These are phyloP conservation scores for Flaveria linearis DNA, from an alignment of 129 eudicot genomes.

Conservation along the genomic window DNA sequence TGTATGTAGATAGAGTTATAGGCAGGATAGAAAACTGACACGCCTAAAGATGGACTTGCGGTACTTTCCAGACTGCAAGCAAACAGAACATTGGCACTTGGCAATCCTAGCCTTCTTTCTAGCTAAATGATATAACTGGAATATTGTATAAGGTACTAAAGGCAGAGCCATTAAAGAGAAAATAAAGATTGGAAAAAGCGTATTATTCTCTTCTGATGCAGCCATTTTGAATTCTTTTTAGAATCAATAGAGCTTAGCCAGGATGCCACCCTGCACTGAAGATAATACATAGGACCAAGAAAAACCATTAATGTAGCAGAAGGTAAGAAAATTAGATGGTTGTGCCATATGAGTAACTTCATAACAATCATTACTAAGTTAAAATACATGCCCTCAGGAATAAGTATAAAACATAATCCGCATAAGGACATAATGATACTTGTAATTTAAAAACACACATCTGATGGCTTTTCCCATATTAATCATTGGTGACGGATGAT, in stretches of 20 bases:
- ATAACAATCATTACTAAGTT: background rate
- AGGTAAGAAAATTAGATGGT: background rate
- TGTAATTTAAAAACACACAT: background rate
- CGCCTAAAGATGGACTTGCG: conserved; percentile 76
- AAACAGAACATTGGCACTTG: conserved; percentile 81
- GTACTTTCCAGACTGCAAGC: conserved; percentile 84
- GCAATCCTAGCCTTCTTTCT: conserved; percentile 54
- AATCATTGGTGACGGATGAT: background rate
- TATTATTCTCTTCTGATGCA: conserved; percentile 77
- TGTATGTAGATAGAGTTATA: background rate
- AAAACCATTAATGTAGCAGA: conserved; percentile 7
- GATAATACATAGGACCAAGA: conserved; percentile 6
- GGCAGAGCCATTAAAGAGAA: conserved; percentile 85
- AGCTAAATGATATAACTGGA: conserved; percentile 66
- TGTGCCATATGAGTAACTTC: background rate
- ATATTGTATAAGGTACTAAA: conserved; percentile 86
- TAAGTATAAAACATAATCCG: conserved; percentile 2
- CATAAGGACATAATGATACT: background rate
- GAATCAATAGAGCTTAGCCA: conserved; percentile 16
- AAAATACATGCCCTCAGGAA: background rate
- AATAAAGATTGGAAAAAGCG: conserved; percentile 84
- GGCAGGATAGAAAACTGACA: conserved; percentile 40
- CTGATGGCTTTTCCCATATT: background rate
- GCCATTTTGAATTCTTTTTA: conserved; percentile 51
- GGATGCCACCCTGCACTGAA: conserved; percentile 26